Conservation (phyloP, 73 alveolate species). For the Paramecium pentaurelia region DNA sequence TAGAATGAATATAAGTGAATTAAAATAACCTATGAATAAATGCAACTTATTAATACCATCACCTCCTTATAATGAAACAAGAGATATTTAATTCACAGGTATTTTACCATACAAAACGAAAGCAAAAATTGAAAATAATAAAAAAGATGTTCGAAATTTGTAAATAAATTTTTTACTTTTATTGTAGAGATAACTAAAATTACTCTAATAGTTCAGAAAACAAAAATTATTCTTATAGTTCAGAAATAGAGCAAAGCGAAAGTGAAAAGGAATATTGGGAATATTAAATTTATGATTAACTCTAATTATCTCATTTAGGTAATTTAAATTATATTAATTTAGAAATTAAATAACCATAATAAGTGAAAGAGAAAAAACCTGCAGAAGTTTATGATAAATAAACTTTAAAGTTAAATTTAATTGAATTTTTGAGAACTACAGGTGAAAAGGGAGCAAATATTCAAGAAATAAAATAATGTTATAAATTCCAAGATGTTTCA, state of each 20-base stretch:
- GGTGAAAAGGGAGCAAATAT: not conserved
- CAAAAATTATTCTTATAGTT: not conserved
- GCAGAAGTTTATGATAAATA: not conserved
- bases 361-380: not conserved
- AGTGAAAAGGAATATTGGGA: not conserved
- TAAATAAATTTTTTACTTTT: not conserved
- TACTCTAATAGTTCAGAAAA: not conserved
- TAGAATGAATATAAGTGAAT: not conserved
- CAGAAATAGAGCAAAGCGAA: not conserved
- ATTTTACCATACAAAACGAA: not conserved
- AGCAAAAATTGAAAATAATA: not conserved
- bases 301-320: not conserved
- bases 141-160: not conserved
- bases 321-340: not conserved
- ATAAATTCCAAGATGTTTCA: not conserved
- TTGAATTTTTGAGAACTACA: not conserved
- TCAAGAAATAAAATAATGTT: not conserved
- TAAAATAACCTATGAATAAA: not conserved
- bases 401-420: not conserved
- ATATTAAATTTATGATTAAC: not conserved
- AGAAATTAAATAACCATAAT: not conserved
- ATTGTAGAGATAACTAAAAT: not conserved
- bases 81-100: not conserved
- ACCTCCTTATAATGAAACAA: not conserved
- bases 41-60: not conserved